Evolutionary conservation across 75 land plant species (phyloP).

Genomic region (Cupressus sempervirens): DNA sequence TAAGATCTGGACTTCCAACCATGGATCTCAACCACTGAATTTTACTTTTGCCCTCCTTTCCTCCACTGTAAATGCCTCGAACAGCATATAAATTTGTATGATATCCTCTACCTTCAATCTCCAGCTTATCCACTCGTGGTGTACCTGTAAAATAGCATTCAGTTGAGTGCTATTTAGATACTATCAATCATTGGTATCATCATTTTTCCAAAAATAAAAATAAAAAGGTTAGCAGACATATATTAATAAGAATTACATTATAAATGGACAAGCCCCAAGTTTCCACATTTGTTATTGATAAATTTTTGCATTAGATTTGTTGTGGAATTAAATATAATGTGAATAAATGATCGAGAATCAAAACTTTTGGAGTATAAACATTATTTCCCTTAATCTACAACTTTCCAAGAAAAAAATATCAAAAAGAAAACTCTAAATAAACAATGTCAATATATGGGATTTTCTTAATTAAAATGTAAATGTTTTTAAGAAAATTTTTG

Average conservation of each 20-base stretch:
- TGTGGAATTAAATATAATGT: background rate
- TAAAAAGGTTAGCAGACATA: background rate
- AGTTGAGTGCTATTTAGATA: background rate
- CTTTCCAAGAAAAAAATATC: background rate
- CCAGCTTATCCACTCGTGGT: constrained; percentile 81
- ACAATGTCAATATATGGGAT: background rate
- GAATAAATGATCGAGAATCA: background rate
- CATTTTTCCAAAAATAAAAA: background rate
- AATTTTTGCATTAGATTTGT: background rate
- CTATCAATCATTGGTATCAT: background rate
- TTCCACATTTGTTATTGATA: background rate
- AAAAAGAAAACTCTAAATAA: background rate
- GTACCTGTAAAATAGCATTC: constrained; percentile 42
- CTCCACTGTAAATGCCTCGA: constrained; percentile 87
- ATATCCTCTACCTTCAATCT: constrained; percentile 95
- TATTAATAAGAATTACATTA: background rate
- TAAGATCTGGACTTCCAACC: constrained; percentile 99
- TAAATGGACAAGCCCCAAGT: background rate
- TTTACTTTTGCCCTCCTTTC: constrained; percentile 92
- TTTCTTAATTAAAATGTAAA: background rate
- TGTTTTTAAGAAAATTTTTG: too few species aligned
- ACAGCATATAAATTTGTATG: constrained; percentile 98
- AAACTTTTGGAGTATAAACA: background rate
- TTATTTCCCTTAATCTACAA: background rate
- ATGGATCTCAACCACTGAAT: constrained; percentile 98